These are phyloP conservation scores for Calonectria pseudoreteaudii DNA, from an alignment of 2,329 filamentous ascomycete species.

Conservation along the genomic window DNA sequence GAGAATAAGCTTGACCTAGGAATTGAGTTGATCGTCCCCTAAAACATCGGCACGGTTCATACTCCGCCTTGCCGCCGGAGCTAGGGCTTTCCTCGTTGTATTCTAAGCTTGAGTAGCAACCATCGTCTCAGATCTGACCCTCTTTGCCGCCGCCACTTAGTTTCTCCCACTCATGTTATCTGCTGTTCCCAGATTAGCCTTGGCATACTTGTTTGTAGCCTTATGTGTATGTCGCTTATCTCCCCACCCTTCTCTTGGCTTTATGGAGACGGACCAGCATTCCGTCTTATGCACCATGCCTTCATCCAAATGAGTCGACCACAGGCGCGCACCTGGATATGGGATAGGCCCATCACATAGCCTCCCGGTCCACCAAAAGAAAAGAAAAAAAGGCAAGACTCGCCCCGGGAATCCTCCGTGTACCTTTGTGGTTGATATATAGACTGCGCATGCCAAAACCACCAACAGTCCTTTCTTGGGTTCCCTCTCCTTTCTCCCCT, in stretches of 20 bases:
- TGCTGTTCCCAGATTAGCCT: not conserved
- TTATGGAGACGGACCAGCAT: not conserved
- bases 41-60: not conserved
- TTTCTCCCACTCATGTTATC: not conserved
- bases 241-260: not conserved
- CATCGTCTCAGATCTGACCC: not conserved
- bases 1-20: not conserved
- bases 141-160: not conserved
- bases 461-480: not conserved
- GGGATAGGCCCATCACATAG: not conserved
- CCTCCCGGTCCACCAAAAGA: not conserved
- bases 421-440: not conserved
- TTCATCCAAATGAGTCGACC: conserved; percentile 1
- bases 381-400: not conserved
- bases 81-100: not conserved
- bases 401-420: not conserved
- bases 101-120: not conserved
- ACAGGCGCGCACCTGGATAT: conserved; percentile 18
- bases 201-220: not conserved
- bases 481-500: not conserved
- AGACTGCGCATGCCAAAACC: not conserved
- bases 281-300: not conserved
- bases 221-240: not conserved
- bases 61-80: not conserved
- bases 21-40: conserved; percentile 1